Conservation (phyloP, 2,329 filamentous ascomycete genomes). For the Microcyclosporella mali region DNA sequence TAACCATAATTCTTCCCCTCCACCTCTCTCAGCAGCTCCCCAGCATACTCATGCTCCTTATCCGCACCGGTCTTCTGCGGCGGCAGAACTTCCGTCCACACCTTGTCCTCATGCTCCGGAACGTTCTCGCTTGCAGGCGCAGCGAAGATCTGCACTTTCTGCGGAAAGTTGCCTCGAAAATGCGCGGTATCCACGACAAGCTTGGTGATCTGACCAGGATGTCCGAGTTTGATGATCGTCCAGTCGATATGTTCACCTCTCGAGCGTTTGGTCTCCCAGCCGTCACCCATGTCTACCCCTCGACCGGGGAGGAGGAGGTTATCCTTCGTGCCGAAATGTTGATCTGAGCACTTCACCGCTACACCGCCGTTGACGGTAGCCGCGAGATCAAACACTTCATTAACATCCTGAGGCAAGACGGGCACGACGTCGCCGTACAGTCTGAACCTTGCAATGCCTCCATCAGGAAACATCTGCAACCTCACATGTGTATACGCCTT, state of each 20-base stretch:
- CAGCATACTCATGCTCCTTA: conserved; percentile 60
- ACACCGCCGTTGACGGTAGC: conserved; percentile 74
- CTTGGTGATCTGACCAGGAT: conserved; percentile 57
- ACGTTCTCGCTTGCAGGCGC: conserved; percentile 54
- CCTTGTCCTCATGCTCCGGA: conserved; percentile 50
- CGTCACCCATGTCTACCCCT: conserved; percentile 80
- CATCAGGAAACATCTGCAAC: conserved; percentile 79
- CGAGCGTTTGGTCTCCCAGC: conserved; percentile 77
- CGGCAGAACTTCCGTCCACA: conserved; percentile 61
- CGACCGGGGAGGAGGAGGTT: conserved; percentile 73
- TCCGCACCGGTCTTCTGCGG: conserved; percentile 67
- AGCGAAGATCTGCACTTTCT: conserved; percentile 61
- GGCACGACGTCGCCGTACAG: conserved; percentile 71
- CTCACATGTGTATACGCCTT: conserved; percentile 74
- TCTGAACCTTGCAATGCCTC: conserved; percentile 73
- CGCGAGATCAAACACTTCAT: conserved; percentile 66
- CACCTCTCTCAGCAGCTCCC: conserved; percentile 37
- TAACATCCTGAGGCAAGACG: conserved; percentile 62
- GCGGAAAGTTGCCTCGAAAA: conserved; percentile 78
- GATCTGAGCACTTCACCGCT: conserved; percentile 69
- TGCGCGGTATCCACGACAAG: conserved; percentile 74
- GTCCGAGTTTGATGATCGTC: conserved; percentile 69
- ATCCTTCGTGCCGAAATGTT: conserved; percentile 77
- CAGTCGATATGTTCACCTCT: conserved; percentile 71
- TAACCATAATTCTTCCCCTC: conserved; percentile 64